These are phyloP conservation scores for Verticillium nonalfalfae DNA, from an alignment of 2,329 filamentous ascomycete genomes.

Conservation along the genomic window DNA sequence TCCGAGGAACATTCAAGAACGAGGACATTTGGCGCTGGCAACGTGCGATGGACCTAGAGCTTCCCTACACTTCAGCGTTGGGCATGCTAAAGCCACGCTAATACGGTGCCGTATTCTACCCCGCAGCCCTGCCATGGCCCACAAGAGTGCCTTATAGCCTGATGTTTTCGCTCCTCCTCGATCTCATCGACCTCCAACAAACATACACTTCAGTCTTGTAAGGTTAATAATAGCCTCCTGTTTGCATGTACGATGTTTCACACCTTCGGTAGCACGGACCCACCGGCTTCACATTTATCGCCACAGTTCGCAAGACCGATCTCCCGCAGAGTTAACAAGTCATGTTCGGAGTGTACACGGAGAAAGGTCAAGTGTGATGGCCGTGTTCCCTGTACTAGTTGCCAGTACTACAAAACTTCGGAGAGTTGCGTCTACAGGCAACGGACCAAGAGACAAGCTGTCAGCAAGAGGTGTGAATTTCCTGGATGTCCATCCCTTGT, in stretches of 20 bases:
- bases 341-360: constrained; percentile 18
- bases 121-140: no score
- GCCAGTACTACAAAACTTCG: constrained; percentile 22
- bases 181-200: no score
- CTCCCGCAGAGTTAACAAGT: constrained; percentile 15
- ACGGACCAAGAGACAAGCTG: constrained; percentile 20
- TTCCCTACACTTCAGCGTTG: not conserved
- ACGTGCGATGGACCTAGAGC: no score
- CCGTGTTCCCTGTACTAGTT: constrained; percentile 26
- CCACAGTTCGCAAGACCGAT: not conserved
- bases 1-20: not conserved
- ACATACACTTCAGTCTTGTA: no score
- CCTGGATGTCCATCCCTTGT: not conserved
- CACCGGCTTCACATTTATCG: not conserved
- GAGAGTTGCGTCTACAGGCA: constrained; percentile 21
- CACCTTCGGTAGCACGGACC: no score
- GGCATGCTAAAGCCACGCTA: not conserved
- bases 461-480: constrained; percentile 18
- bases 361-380: constrained; percentile 33
- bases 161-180: no score
- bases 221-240: not conserved
- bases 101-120: no score
- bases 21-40: no score
- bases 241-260: no score
- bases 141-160: no score